Evolutionary conservation across 1,284 basidiomycete genomes (phyloP).

Genomic region (Rhodotorula sp.): DNA sequence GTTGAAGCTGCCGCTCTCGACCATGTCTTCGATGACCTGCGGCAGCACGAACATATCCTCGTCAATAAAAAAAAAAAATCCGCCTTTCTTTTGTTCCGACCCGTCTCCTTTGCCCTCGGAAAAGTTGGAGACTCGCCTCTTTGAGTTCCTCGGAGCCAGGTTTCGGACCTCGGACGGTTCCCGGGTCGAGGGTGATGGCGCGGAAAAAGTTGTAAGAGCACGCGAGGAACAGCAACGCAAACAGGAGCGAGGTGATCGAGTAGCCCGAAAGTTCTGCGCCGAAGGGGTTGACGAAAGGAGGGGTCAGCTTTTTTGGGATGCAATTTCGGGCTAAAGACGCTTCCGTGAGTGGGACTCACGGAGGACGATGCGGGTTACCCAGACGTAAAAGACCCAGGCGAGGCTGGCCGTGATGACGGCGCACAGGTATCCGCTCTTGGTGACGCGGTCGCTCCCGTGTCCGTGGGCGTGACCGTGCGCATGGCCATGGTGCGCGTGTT

Average conservation of each 20-base stretch:
- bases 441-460: constrained; percentile 46
- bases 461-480: no score
- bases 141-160: constrained; percentile 1
- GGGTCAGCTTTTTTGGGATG: no score
- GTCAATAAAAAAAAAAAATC: no score
- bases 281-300: no score
- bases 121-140: no score
- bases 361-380: constrained; percentile 68
- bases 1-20: constrained; percentile 80
- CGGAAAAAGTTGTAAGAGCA: constrained; percentile 89
- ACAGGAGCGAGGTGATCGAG: constrained; percentile 69
- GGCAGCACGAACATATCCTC: background rate
- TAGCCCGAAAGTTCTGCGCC: constrained; percentile 55
- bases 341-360: no score
- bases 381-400: constrained; percentile 80
- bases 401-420: constrained; percentile 84
- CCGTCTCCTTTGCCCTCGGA: no score
- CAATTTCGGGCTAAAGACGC: no score
- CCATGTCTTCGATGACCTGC: constrained; percentile 83
- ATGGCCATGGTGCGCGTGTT: no score
- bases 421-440: constrained; percentile 74
- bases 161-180: constrained; percentile 63
- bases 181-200: constrained; percentile 81
- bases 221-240: constrained; percentile 66
- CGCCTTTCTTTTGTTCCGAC: no score